phyloP scores from a whole-genome alignment of 75 land plant species.

The Cupressus sempervirens region DNA sequence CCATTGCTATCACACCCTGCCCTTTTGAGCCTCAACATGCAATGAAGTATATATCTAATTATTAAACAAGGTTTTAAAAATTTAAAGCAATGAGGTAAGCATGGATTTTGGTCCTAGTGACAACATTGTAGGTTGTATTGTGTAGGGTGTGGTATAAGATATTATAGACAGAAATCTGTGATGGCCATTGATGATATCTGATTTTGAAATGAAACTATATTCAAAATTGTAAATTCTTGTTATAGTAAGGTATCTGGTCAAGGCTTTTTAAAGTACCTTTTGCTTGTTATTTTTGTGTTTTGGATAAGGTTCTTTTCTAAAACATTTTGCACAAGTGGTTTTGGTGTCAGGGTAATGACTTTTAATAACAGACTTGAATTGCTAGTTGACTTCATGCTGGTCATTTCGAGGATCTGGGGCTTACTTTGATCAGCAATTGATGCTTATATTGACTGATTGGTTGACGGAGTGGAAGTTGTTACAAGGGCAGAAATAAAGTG shows the following conservation, averaged over 20 bases:
- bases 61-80: neutral
- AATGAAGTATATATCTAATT: neutral
- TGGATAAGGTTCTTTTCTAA: neutral
- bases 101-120: neutral
- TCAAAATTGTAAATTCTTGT: neutral
- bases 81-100: neutral
- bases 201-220: neutral
- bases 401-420: neutral
- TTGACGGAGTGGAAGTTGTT: neutral
- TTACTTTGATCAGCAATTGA: neutral
- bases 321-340: neutral
- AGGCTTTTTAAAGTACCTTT: neutral
- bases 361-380: neutral
- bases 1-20: neutral
- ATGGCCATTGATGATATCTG: neutral
- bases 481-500: neutral
- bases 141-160: conserved; percentile 2
- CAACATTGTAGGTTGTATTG: neutral
- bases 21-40: neutral
- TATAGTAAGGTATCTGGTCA: neutral
- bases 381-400: neutral
- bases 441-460: neutral
- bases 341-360: neutral
- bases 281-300: neutral
- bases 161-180: neutral